phyloP scores from a whole-genome alignment of 441 rosid species.

The Populus hybrid region DNA sequence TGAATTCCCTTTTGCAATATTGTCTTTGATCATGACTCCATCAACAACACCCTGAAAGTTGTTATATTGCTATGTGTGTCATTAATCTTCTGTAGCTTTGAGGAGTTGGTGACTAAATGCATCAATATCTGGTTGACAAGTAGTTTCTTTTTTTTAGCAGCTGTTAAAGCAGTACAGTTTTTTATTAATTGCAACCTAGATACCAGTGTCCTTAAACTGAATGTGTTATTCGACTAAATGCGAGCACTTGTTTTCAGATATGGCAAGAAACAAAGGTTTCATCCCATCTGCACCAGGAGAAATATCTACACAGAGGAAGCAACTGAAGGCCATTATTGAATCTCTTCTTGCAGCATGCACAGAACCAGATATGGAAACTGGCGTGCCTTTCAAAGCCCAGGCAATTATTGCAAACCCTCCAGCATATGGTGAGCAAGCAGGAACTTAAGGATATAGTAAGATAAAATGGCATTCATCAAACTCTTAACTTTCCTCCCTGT shows the following conservation, averaged over 20 bases:
- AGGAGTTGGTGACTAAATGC: too few relatives aligned
- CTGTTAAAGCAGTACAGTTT: too few relatives aligned
- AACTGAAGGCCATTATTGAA: conserved; percentile 89
- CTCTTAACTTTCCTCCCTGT: conserved; percentile 20
- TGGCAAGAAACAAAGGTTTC: conserved; percentile 97
- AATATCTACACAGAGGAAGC: conserved; percentile 81
- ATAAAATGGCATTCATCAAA: not conserved
- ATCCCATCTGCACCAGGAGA: conserved; percentile 97
- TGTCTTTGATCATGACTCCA: not conserved
- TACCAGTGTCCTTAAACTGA: not conserved
- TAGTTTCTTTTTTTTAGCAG: too few relatives aligned
- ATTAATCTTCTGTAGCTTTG: too few relatives aligned
- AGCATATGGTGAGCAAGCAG: conserved; percentile 65
- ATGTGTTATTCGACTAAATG: conserved; percentile 3
- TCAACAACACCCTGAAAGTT: not conserved
- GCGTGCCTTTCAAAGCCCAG: conserved; percentile 77
- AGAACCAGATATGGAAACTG: conserved; percentile 81
- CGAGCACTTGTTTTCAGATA: conserved; percentile 48
- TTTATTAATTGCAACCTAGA: too few relatives aligned
- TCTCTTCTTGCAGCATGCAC: conserved; percentile 97
- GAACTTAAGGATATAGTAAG: not conserved
- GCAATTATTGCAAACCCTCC: conserved; percentile 99
- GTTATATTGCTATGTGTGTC: too few relatives aligned
- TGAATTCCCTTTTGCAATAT: too few relatives aligned
- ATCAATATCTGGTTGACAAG: too few relatives aligned